Evolutionary conservation across 345 rosid species (phyloP).

Genomic region (Aquilaria sinensis): DNA sequence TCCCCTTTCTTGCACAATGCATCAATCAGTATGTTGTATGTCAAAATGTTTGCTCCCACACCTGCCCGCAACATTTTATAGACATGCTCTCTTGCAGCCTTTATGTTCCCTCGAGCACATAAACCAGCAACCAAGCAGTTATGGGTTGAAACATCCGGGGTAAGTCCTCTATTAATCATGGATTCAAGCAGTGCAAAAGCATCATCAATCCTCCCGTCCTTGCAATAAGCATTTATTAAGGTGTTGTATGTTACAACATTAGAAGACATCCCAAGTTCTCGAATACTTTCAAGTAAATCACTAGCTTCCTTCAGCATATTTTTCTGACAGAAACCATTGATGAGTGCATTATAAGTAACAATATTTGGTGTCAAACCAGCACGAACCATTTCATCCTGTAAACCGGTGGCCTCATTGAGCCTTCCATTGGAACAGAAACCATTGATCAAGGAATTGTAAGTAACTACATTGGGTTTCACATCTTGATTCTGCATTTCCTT

Average conservation of each 20-base stretch:
- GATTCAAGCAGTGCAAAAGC: slow-evolving; percentile 40
- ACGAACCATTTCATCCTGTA: slow-evolving; percentile 48
- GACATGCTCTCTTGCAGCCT: slow-evolving; percentile 32
- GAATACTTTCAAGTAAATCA: slow-evolving; percentile 35
- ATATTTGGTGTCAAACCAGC: slow-evolving; percentile 45
- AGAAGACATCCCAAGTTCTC: slow-evolving; percentile 35
- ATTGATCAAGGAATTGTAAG: slow-evolving; percentile 55
- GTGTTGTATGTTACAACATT: slow-evolving; percentile 52
- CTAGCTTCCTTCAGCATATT: slow-evolving; percentile 50
- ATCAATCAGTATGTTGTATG: slow-evolving; percentile 60
- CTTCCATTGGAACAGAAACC: slow-evolving; percentile 45
- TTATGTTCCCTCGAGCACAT: slow-evolving; percentile 39
- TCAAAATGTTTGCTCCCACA: slow-evolving; percentile 45
- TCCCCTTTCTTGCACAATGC: slow-evolving; percentile 57
- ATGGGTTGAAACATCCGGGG: slow-evolving; percentile 47
- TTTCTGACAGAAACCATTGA: slow-evolving; percentile 69
- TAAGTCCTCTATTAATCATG: slow-evolving; percentile 46
- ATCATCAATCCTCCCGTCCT: slow-evolving; percentile 43
- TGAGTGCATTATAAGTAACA: slow-evolving; percentile 58
- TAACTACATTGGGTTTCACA: slow-evolving; percentile 45
- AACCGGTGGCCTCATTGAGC: slow-evolving; percentile 42
- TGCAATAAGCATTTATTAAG: slow-evolving; percentile 65
- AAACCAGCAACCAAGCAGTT: slow-evolving; percentile 72
- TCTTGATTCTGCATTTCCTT: slow-evolving; percentile 64
- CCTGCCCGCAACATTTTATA: slow-evolving; percentile 37